Conservation (phyloP, 139 green algal species). For the Chlorella sp. region DNA sequence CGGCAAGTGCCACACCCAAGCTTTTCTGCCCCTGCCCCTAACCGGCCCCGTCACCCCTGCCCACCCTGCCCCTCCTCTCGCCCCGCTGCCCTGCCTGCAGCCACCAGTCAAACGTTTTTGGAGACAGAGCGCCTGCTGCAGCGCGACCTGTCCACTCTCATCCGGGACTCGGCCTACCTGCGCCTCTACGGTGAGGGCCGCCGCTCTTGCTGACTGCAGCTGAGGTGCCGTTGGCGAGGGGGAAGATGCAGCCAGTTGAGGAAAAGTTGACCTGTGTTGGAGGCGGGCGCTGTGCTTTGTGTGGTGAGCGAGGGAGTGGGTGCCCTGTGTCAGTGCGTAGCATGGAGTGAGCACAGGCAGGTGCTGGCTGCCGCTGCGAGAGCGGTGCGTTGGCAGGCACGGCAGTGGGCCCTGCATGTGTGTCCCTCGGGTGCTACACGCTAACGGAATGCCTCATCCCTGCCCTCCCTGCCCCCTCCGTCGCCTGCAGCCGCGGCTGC, state of each 20-base stretch:
- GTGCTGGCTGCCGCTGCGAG: background rate
- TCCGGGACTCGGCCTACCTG: constrained; percentile 36
- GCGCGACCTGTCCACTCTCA: constrained; percentile 42
- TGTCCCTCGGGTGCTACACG: too few species aligned
- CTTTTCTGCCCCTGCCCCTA: background rate
- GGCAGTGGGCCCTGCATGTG: too few species aligned
- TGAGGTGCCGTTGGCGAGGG: background rate
- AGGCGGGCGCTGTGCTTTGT: too few species aligned
- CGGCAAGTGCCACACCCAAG: too few species aligned
- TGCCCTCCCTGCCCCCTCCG: background rate
- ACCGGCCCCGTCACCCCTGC: background rate
- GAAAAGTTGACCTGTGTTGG: background rate
- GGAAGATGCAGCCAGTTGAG: background rate
- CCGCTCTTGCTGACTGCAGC: too few species aligned
- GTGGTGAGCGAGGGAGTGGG: too few species aligned
- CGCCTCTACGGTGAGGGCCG: constrained; percentile 19
- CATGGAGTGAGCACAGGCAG: background rate
- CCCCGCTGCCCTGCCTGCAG: constrained; percentile 31
- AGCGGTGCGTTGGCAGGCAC: background rate
- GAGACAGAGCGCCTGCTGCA: constrained; percentile 67
- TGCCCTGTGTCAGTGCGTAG: too few species aligned
- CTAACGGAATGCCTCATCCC: too few species aligned
- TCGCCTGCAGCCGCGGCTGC: constrained; percentile 7
- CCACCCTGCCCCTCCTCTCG: background rate
- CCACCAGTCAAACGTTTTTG: constrained; percentile 59